Conservation (phyloP, 1,284 basidiomycete species). For the Austroboletus novae-zelandiae region DNA sequence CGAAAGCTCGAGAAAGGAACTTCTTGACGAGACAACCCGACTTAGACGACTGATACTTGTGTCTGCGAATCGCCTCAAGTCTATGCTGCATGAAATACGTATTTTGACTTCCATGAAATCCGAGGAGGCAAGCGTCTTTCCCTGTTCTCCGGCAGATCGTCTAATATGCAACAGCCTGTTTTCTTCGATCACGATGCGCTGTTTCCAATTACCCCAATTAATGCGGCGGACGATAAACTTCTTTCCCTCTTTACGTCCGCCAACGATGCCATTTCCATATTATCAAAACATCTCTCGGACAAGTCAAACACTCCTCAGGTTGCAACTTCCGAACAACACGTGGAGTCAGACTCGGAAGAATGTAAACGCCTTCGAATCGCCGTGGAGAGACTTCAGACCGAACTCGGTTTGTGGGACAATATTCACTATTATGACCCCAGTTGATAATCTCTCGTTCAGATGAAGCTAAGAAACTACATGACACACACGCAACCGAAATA, state of each 20-base stretch:
- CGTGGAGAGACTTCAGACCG: constrained; percentile 48
- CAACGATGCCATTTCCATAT: constrained; percentile 34
- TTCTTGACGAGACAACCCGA: constrained; percentile 69
- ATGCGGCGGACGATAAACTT: constrained; percentile 54
- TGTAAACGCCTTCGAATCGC: constrained; percentile 45
- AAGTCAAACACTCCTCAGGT: constrained; percentile 13
- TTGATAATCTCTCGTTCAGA: constrained; percentile 35
- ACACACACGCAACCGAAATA: constrained; percentile 42
- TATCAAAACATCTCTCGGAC: constrained; percentile 23
- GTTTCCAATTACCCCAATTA: constrained; percentile 58
- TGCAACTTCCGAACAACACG: constrained; percentile 3
- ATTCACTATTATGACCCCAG: not conserved
- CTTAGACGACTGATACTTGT: constrained; percentile 69
- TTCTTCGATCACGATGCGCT: constrained; percentile 39
- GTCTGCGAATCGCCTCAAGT: constrained; percentile 68
- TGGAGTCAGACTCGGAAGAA: constrained; percentile 33
- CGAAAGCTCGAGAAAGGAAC: constrained; percentile 61
- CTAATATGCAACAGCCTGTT: constrained; percentile 24
- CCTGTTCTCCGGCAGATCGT: constrained; percentile 1
- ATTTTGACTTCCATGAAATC: constrained; percentile 34
- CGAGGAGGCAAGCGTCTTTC: constrained; percentile 43
- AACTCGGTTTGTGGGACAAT: constrained; percentile 49
- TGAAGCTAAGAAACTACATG: constrained; percentile 47
- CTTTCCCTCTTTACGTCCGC: constrained; percentile 45
- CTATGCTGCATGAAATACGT: constrained; percentile 46